Evolutionary conservation across 495 filamentous ascomycete species (phyloP), one percentile per base, ranked within the genome.

Genomic region (Penicillium coffeae): DNA sequence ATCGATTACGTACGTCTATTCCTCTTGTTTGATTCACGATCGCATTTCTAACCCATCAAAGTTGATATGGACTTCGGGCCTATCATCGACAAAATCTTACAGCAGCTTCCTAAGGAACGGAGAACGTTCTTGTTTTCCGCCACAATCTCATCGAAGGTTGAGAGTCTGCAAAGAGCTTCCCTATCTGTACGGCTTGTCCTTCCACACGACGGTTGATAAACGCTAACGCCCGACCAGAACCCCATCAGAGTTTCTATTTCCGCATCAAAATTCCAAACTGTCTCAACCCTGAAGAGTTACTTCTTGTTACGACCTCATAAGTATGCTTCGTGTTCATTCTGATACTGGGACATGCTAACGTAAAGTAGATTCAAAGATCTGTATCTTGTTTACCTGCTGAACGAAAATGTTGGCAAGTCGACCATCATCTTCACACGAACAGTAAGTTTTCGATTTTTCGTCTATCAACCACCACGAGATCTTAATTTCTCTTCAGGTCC

Each of bases 41-140:
- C 10, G 25, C 25, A 10, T 5, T 5, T 10, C 25, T 30, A 30
- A 30, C 25, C 5, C 10, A 30, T 30, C 62, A 77, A 89, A 0
- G 79, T 98, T 0, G 93, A 97, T 60, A 82, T 96, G 66, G 92
- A 96, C 67, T 97, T 96, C 61, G 93, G 90, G 0, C 88, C 89
- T 3, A 83, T 93, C 18, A 76, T 96, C 9, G 90, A 96, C 61
- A 96, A 95, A 63, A 87, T 97, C 44, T 78, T 97, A 25, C 90
- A 90, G 65, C 86, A 95, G 21, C 75, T 97, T 5, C 92, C 91
- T 0, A 68, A 81, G n/a, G 84, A 91, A 42, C 51, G 72, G 10
- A 76, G 85, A 30, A 96, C 94, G 2, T 94, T 86, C 58, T 83
- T 98, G 16, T 98, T 97, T 74, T 91, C 86, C 4, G 93, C 93